Evolutionary conservation across 2,329 filamentous ascomycete genomes (phyloP).

Genomic region (Colletotrichum tabaci): DNA sequence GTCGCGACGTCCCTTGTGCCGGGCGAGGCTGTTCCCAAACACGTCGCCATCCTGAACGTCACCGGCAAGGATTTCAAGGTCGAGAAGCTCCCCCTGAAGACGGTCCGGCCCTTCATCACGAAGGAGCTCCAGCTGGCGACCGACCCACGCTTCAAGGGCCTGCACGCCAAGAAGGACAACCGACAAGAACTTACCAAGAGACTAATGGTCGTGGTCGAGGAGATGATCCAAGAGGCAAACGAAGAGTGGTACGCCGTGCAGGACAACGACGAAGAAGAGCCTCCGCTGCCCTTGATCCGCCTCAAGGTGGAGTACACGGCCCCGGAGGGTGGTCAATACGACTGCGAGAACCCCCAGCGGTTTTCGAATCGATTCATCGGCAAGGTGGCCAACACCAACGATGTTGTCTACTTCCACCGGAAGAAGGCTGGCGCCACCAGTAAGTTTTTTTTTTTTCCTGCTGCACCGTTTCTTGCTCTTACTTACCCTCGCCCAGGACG

Average conservation of each 20-base stretch:
- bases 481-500: constrained; percentile 47
- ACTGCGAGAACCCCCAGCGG: constrained; percentile 94
- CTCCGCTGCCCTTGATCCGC: constrained; percentile 86
- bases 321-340: constrained; percentile 86
- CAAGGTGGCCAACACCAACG: constrained; percentile 93
- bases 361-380: constrained; percentile 94
- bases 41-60: constrained; percentile 88
- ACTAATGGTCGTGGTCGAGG: constrained; percentile 83
- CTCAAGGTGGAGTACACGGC: constrained; percentile 93
- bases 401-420: constrained; percentile 92
- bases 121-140: constrained; percentile 83
- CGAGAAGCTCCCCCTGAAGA: constrained; percentile 87
- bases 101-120: constrained; percentile 92
- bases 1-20: constrained; percentile 93
- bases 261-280: constrained; percentile 70
- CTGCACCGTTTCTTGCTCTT: background rate
- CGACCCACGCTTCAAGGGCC: constrained; percentile 81
- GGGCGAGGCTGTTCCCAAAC: constrained; percentile 91
- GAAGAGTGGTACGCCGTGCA: constrained; percentile 86
- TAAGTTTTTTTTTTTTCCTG: constrained; percentile 48
- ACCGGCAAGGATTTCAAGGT: constrained; percentile 86
- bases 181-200: constrained; percentile 83
- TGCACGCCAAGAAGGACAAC: constrained; percentile 88
- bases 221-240: constrained; percentile 89
- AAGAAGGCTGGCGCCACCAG: constrained; percentile 78